phyloP scores from a whole-genome alignment of 768 basidiomycete genomes.

The Rhodotorula kratochvilovae region DNA sequence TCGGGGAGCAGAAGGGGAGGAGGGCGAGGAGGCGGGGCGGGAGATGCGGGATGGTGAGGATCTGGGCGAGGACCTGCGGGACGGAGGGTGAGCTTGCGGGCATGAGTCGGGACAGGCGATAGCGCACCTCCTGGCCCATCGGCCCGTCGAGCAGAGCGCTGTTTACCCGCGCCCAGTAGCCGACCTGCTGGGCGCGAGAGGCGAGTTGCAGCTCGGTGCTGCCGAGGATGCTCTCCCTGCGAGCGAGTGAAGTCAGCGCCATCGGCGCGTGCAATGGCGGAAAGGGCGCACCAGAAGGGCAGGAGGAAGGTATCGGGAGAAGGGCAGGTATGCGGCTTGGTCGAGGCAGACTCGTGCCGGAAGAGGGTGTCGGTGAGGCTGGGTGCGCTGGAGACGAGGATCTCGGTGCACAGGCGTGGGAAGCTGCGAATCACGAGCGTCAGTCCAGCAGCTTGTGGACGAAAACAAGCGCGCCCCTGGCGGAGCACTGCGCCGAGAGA shows the following conservation, averaged over 20 bases:
- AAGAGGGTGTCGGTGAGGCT: constrained; percentile 86
- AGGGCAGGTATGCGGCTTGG: constrained; percentile 28
- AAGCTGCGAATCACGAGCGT: constrained; percentile 56
- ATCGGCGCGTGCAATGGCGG: not conserved
- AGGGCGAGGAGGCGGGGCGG: constrained; percentile 77
- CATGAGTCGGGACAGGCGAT: not conserved
- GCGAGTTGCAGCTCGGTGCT: constrained; percentile 79
- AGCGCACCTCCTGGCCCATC: constrained; percentile 76
- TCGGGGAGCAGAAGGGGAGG: constrained; percentile 73
- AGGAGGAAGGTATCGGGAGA: constrained; percentile 22
- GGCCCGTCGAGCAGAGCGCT: constrained; percentile 72
- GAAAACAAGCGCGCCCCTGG: too few relatives aligned
- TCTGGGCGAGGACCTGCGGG: constrained; percentile 80
- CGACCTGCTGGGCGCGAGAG: constrained; percentile 76
- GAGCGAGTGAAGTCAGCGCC: not conserved
- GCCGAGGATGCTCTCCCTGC: constrained; percentile 55
- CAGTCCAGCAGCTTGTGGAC: not conserved
- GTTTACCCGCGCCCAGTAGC: constrained; percentile 92
- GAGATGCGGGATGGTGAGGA: constrained; percentile 72
- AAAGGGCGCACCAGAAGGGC: constrained; percentile 25
- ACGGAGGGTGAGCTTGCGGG: not conserved
- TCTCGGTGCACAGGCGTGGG: constrained; percentile 87
- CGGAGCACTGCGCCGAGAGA: too few relatives aligned
- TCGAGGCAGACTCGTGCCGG: constrained; percentile 41
- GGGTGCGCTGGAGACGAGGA: constrained; percentile 93